Base-by-base conservation (phyloP, 176 grass and related monocot species). In the Cenchrus fungigraminus region DNA sequence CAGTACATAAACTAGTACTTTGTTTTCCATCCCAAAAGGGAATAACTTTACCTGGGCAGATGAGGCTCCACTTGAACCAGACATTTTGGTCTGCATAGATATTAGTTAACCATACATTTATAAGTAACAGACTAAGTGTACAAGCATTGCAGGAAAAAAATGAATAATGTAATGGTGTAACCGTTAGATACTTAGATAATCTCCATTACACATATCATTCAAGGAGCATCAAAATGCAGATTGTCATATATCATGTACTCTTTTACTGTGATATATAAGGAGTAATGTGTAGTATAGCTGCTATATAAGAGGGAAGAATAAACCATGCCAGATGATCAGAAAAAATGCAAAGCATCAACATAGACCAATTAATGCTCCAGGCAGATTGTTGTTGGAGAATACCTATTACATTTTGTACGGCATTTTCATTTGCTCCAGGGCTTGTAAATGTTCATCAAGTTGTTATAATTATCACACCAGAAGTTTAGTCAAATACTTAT, bases 81-180 rank as follows among this genome's bases (percentile, higher is more conserved):
- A 91, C 79, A 88, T 54, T 90, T 96, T 96, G 82, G 82, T 91
- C 97, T 99, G 91, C 82, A 79, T 34, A 76, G 47, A 73, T 10
- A 83, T 32, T 68, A 68, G 57, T 63, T 64, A 63, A 10, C 6
- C 46, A 74, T 32, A 49, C 20, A 9, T 57, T 73, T 71, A 40
- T 50, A 76, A 73, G 14, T 63, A 50, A 86, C 6, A 58, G 22
- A 60, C 69, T 12, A 76, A 65, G 47, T 10, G 12, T 22, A 63
- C 45, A 86, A 40, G 9, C 46, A 90, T 44, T 6, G 1, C 69
- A 12, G 19, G 34, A 37, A 80, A 82, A 82, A 37, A 16, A 6
- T 34, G 17, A 70, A 72, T 76, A 16, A 75, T 47, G 34, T 29
- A 40, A 46, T 67, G 34, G 58, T 50, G 68, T 44, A 72, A 83